A percentile compares a stretch with the other conserved stretches of the same genome.
Conservation (phyloP, 805 yeast genomes). For the Candida sithepensis region DNA sequence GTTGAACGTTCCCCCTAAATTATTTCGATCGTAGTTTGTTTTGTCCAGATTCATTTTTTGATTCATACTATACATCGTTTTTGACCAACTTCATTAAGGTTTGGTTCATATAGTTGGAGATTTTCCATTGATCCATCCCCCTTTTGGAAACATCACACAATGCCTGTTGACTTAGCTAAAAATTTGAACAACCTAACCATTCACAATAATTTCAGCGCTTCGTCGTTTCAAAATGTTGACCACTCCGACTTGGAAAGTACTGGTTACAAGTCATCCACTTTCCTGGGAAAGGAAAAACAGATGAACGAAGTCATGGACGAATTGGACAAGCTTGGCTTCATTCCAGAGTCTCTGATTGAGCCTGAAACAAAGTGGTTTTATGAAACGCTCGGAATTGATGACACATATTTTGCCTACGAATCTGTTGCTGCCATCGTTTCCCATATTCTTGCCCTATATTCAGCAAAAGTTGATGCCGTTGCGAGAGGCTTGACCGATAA, state of each 20-base stretch:
- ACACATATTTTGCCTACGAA: slow-evolving; percentile 85
- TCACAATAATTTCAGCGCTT: slow-evolving; percentile 34
- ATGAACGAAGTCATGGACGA: slow-evolving; percentile 77
- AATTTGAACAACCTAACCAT: slow-evolving; percentile 23
- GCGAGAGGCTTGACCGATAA: slow-evolving; percentile 50
- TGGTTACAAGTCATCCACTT: slow-evolving; percentile 75
- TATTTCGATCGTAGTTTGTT: no score
- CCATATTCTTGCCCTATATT: slow-evolving; percentile 83
- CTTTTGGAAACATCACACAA: neutral
- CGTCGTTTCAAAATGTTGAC: slow-evolving; percentile 32
- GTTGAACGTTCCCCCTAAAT: neutral
- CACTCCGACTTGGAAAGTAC: slow-evolving; percentile 27
- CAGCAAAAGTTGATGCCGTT: slow-evolving; percentile 88
- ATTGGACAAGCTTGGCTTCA: slow-evolving; percentile 78
- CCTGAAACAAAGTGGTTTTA: slow-evolving; percentile 89
- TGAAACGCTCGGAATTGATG: slow-evolving; percentile 83
- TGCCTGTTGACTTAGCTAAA: neutral
- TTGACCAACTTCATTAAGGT: neutral
- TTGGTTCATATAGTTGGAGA: neutral
- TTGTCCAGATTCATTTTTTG: no score
- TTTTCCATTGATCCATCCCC: neutral
- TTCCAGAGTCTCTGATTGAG: slow-evolving; percentile 84
- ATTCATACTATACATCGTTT: neutral
- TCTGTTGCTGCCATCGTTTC: slow-evolving; percentile 74
- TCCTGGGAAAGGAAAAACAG: slow-evolving; percentile 78